Evolutionary conservation across 1,139 yeast genomes (phyloP).

Genomic region (Tardiomyces depauwii): DNA sequence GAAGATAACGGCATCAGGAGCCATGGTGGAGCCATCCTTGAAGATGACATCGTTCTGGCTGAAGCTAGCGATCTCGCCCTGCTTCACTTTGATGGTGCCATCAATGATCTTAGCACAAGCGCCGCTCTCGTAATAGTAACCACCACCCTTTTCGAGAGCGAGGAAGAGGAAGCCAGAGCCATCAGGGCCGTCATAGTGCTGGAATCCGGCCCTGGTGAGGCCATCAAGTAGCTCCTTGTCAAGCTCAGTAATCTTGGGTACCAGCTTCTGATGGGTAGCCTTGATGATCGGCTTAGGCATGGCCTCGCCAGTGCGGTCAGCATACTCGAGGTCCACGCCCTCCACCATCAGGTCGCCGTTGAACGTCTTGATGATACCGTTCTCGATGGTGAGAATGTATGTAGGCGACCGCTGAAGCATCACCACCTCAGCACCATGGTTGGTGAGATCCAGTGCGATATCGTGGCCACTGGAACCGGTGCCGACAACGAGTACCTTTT

Average conservation of each 20-base stretch:
- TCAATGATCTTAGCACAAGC: slow-evolving; percentile 30
- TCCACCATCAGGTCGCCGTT: slow-evolving; percentile 28
- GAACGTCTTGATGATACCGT: slow-evolving; percentile 19
- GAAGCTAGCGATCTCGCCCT: slow-evolving; percentile 27
- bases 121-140: slow-evolving; percentile 32
- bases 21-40: slow-evolving; percentile 28
- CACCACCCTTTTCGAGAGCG: slow-evolving; percentile 34
- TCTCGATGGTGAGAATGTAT: slow-evolving; percentile 29
- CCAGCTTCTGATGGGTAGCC: slow-evolving; percentile 15
- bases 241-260: slow-evolving; percentile 2
- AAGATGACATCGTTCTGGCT: slow-evolving; percentile 29
- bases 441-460: slow-evolving; percentile 34
- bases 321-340: slow-evolving; percentile 23
- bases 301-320: slow-evolving; percentile 28
- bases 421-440: slow-evolving; percentile 33
- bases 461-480: slow-evolving; percentile 37
- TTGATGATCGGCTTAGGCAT: slow-evolving; percentile 27
- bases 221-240: slow-evolving; percentile 27
- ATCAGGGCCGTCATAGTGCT: slow-evolving; percentile 33
- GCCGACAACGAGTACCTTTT: slow-evolving; percentile 34
- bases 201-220: slow-evolving; percentile 28
- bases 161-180: slow-evolving; percentile 34
- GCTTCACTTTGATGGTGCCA: slow-evolving; percentile 28
- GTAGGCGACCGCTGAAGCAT: slow-evolving; percentile 36
- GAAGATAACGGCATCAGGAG: slow-evolving; percentile 31